phyloP scores from a whole-genome alignment of 2,329 filamentous ascomycete species.

The Zopfia rhizophila region DNA sequence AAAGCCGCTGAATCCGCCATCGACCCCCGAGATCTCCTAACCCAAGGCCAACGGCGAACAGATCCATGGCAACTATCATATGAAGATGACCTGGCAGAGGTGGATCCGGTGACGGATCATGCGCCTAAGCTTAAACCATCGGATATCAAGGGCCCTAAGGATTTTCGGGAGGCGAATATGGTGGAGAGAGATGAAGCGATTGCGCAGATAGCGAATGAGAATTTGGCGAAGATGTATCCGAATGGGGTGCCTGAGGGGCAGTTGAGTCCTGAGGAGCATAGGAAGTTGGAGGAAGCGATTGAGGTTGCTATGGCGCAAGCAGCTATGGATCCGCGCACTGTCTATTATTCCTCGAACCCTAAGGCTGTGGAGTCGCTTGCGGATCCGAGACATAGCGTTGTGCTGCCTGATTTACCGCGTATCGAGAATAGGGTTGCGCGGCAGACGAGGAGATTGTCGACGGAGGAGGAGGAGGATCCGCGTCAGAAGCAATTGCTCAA shows the following conservation, averaged over 20 bases:
- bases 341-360: slow-evolving; percentile 61
- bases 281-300: slow-evolving; percentile 36
- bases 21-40: slow-evolving; percentile 76
- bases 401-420: slow-evolving; percentile 64
- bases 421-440: slow-evolving; percentile 50
- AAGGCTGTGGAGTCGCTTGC: slow-evolving; percentile 60
- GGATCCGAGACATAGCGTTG: slow-evolving; percentile 55
- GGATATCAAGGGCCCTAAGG: slow-evolving; percentile 35
- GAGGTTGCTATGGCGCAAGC: slow-evolving; percentile 47
- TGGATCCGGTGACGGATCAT: slow-evolving; percentile 79
- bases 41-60: slow-evolving; percentile 75
- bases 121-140: slow-evolving; percentile 51
- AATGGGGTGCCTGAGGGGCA: slow-evolving; percentile 46
- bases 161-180: slow-evolving; percentile 40
- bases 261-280: slow-evolving; percentile 25
- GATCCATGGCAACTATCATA: slow-evolving; percentile 75
- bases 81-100: slow-evolving; percentile 82
- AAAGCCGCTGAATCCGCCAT: slow-evolving; percentile 82
- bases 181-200: slow-evolving; percentile 46
- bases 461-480: slow-evolving; percentile 56
- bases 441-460: slow-evolving; percentile 41
- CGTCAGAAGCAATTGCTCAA: slow-evolving; percentile 64
- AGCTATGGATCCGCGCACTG: slow-evolving; percentile 54
- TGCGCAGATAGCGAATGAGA: slow-evolving; percentile 43
- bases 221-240: slow-evolving; percentile 49